phyloP scores from a whole-genome alignment of 2,329 filamentous ascomycete species.

The Chrysoporthe austroafricana region DNA sequence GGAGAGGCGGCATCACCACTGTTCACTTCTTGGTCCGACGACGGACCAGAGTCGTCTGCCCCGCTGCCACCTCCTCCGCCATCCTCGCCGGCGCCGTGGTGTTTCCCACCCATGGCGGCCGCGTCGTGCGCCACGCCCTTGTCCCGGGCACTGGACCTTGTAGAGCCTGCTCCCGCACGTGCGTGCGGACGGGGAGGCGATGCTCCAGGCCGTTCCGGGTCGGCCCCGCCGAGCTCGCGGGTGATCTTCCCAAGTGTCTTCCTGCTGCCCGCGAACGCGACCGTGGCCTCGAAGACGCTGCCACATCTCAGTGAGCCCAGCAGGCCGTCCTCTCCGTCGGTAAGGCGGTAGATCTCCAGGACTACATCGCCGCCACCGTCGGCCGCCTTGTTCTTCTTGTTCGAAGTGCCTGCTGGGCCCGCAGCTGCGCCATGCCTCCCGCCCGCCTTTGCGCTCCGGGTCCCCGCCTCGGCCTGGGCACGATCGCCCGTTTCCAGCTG shows the following conservation, averaged over 20 bases:
- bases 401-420: not conserved
- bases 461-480: not conserved
- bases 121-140: not conserved
- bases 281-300: conserved; percentile 26
- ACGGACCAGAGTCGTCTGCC: not conserved
- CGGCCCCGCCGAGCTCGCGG: conserved; percentile 16
- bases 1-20: conserved; percentile 9
- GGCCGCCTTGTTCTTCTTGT: conserved; percentile 10
- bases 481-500: conserved; percentile 1
- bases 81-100: not conserved
- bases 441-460: not conserved
- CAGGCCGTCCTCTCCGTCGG: conserved; percentile 30
- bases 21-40: not conserved
- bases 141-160: conserved; percentile 4
- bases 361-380: conserved; percentile 18
- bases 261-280: conserved; percentile 32
- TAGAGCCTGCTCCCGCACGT: not conserved
- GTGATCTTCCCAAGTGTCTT: conserved; percentile 28
- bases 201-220: not conserved
- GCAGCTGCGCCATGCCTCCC: conserved; percentile 10
- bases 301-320: conserved; percentile 27
- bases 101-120: not conserved
- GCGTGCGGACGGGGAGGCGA: too few relatives aligned
- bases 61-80: not conserved
- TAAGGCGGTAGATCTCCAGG: conserved; percentile 33